Evolutionary conservation across 2,329 filamentous ascomycete species (phyloP), one percentile per base, ranked within the genome.

Genomic region (Tympanopsis confertula): DNA sequence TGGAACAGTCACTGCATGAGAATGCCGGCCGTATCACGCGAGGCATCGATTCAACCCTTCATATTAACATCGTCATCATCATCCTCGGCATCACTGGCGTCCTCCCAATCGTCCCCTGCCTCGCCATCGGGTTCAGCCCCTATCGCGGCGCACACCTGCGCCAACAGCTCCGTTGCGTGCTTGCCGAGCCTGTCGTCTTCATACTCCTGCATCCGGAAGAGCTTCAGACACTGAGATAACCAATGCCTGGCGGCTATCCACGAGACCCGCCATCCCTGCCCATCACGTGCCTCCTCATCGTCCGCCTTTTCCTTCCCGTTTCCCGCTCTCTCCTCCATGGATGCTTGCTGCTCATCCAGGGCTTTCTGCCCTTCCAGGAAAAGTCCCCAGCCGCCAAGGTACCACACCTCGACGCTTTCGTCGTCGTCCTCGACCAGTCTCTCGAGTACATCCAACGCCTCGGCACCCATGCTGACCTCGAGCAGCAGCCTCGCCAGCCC

Each of bases 361-460:
- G 22, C 22, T 66, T 81, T 84, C 55, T 84, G 74, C 10, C 82
- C 84, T 44, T 83, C 66, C 41, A 94, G 71, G 54, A 86, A 86
- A 47, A 93, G 69, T 49, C 86, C 88, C 85, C 89, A 96, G 3
- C 91, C 93, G 32, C 91, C 91, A 4, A 98, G 69, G 61, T 98
- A 98, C 87, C 88, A 95, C 14, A 86, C 83, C 61, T 98, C 91
- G 15, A 98, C 84, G 56, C 89, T 94, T 52, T 83, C 73, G 54
- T 98, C 93, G 47, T 98, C 89, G 55, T 98, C 91, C 24, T 74
- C 68, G 28, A 94, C 76, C 38, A 98, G 65, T 38, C 86, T 69
- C 54, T 94, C 86, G 38, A 95, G 65, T 3, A 96, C 87, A 40
- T 83, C 75, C 41, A 94, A 74, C 1, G 91, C 89, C 44, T 89